phyloP scores from a whole-genome alignment of 78 protist genomes.

The Monocercomonoides exilis region DNA sequence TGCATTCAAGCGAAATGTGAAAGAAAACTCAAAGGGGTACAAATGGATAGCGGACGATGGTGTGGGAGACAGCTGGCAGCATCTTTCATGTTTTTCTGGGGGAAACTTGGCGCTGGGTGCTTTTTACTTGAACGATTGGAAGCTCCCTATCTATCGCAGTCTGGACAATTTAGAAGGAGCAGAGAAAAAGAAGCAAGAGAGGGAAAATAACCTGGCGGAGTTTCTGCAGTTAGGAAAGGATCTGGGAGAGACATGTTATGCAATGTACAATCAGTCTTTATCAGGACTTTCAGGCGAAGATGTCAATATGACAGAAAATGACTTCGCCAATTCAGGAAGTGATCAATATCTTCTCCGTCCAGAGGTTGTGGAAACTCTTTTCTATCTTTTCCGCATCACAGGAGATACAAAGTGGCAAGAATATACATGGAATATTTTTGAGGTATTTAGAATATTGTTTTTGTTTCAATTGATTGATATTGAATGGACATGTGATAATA shows the following conservation, averaged over 20 bases:
- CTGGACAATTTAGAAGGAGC: too few relatives aligned
- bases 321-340: background rate
- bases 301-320: background rate
- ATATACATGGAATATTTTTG: background rate
- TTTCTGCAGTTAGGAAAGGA: background rate
- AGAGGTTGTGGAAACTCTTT: background rate
- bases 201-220: background rate
- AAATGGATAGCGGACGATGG: background rate
- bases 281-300: background rate
- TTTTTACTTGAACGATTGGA: background rate
- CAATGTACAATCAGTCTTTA: background rate
- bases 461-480: too few relatives aligned
- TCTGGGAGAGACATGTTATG: background rate
- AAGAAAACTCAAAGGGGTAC: background rate
- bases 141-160: too few relatives aligned
- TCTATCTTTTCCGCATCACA: background rate
- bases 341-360: background rate
- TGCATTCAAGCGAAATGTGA: background rate
- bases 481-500: too few relatives aligned
- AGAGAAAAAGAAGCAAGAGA: too few relatives aligned
- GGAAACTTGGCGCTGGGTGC: background rate
- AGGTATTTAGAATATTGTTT: too few relatives aligned
- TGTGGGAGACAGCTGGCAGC: background rate
- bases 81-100: background rate
- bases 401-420: background rate